Base-by-base conservation (phyloP, 768 basidiomycete species). In the Sporobolomyces pararoseus region DNA sequence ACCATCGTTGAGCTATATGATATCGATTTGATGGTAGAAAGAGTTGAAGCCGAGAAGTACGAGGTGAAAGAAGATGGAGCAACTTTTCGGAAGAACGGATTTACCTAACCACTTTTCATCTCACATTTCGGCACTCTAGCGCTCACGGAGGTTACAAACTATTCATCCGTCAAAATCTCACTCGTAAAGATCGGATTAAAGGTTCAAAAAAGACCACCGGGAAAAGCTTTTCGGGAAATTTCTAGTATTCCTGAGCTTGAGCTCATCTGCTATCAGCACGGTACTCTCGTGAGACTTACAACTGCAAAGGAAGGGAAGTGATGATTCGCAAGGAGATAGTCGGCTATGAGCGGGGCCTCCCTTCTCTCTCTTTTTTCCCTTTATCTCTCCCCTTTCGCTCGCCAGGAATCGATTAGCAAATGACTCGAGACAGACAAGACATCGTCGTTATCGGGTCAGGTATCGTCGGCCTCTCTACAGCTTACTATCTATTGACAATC, bases 391-490 rank as follows among this genome's bases (percentile, higher is more conserved):
- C 39, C 39, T 42, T 42, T 42, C 39, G 39, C 39, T n/a, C n/a
- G n/a, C n/a, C n/a, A n/a, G n/a, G 46, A 12, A 13, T 23, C 46
- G 46, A 13, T 23, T 17, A 42, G 9, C 39, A n/a, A n/a, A 42
- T 42, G 39, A 17, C 39, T 9, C 10, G 39, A 42, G 39, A 42
- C 9, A 17, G 10, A 9, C 39, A 42, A 42, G 39, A 42, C 10
- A 17, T 42, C 39, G 39, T 42, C 68, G 79, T 84, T 70, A 76
- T 84, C 71, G 84, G 84, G 54, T 79, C 78, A 31, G 84, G 84
- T 39, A 83, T 84, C 74, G 80, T 83, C 63, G 83, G 83, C 35
- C 78, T 82, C 63, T 80, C 80, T 31, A 81, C 81, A 17, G 83
- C 83, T 12, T 82, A 82, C 78, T 81, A 81, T 75, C 77, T 80